Evolutionary conservation across 1,284 basidiomycete species (phyloP).

Genomic region (Malassezia yamatoensis): DNA sequence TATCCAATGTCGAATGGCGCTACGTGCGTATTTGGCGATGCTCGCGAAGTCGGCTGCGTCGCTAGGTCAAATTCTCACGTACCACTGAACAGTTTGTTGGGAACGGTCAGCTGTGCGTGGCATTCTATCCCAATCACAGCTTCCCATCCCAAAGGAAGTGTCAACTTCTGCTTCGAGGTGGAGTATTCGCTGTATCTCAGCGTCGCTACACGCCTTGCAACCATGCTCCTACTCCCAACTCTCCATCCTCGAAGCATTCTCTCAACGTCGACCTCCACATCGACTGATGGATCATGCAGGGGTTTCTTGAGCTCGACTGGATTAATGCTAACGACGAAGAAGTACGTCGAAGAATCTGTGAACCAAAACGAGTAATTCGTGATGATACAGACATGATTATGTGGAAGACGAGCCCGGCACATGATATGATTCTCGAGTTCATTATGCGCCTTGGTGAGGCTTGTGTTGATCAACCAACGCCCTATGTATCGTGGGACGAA

Average conservation of each 20-base stretch:
- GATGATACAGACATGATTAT: slow-evolving; percentile 38
- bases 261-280: neutral
- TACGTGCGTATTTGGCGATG: slow-evolving; percentile 65
- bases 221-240: neutral
- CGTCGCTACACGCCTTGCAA: slow-evolving; percentile 4
- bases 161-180: no score
- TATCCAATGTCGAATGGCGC: slow-evolving; percentile 77
- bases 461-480: slow-evolving; percentile 31
- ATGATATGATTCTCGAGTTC: slow-evolving; percentile 31
- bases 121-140: slow-evolving; percentile 86
- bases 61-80: slow-evolving; percentile 41
- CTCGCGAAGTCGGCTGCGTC: slow-evolving; percentile 51
- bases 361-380: slow-evolving; percentile 31
- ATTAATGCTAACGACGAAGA: neutral
- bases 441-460: slow-evolving; percentile 43
- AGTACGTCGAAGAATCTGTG: neutral
- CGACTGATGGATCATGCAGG: neutral
- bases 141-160: slow-evolving; percentile 37
- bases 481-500: slow-evolving; percentile 12
- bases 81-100: slow-evolving; percentile 82
- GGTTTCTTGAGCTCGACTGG: neutral
- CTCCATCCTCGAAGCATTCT: no score
- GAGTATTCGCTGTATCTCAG: no score
- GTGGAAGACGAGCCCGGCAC: slow-evolving; percentile 39
- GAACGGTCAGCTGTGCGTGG: slow-evolving; percentile 82